phyloP scores from a whole-genome alignment of 2,329 filamentous ascomycete species.

The Blastomyces gilchristii region DNA sequence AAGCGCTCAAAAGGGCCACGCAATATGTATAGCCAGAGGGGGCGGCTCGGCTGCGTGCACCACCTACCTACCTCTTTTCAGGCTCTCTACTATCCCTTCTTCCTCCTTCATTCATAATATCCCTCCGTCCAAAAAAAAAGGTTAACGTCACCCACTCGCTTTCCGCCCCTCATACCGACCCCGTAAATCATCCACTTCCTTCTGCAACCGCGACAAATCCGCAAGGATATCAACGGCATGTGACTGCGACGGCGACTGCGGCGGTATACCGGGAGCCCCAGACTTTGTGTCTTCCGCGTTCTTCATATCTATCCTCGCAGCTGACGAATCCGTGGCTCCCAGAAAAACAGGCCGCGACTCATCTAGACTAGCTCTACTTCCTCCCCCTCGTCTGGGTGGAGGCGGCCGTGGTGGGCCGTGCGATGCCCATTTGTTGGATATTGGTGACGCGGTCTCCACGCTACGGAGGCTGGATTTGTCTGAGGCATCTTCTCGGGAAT shows the following conservation, averaged over 20 bases:
- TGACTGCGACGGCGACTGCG: slow-evolving; percentile 24
- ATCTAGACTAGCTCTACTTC: slow-evolving; percentile 25
- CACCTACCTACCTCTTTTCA: not conserved
- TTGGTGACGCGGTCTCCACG: slow-evolving; percentile 9
- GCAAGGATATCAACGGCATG: slow-evolving; percentile 54
- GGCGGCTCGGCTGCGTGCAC: not conserved
- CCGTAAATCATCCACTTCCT: slow-evolving; percentile 57
- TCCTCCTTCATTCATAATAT: not conserved
- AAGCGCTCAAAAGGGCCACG: not conserved
- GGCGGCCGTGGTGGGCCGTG: slow-evolving; percentile 36
- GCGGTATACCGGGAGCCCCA: not conserved
- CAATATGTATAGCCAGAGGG: not conserved
- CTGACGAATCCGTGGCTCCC: not conserved
- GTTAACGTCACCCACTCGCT: not conserved
- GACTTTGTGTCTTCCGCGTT: not conserved
- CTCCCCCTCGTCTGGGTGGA: slow-evolving; percentile 36
- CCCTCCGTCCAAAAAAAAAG: no score
- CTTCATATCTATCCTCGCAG: slow-evolving; percentile 13
- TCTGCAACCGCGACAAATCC: slow-evolving; percentile 60
- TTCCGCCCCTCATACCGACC: slow-evolving; percentile 29
- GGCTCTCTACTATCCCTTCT: not conserved
- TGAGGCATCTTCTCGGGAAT: slow-evolving; percentile 5
- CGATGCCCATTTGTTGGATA: slow-evolving; percentile 16
- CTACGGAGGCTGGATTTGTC: slow-evolving; percentile 7
- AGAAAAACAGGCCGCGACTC: slow-evolving; percentile 21